A percentile compares a stretch with the other conserved stretches of the same genome.
Evolutionary conservation across 208 protist species (phyloP).

Genomic region (Acanthamoeba triangularis): DNA sequence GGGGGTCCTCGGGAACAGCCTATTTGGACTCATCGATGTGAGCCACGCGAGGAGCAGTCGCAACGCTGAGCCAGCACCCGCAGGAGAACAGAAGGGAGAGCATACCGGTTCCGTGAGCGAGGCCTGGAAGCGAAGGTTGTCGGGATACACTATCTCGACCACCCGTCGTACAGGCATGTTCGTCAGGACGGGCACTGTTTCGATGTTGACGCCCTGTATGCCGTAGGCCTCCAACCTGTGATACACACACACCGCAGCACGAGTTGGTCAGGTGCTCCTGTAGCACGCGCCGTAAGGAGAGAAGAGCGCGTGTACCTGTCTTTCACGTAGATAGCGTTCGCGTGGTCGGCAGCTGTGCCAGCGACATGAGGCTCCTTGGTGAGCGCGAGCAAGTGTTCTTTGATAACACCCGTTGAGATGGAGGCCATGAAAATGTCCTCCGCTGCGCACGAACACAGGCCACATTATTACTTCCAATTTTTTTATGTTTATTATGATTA

Average conservation of each 20-base stretch:
- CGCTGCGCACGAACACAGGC: background rate
- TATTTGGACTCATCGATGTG: background rate
- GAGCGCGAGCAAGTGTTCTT: background rate
- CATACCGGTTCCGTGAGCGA: conserved; percentile 56
- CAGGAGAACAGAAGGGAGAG: background rate
- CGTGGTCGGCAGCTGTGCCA: conserved; percentile 19
- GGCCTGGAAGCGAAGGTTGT: conserved; percentile 57
- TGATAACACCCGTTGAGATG: background rate
- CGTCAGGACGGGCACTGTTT: conserved; percentile 58
- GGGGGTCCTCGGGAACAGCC: conserved; percentile 45
- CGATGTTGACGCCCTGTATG: conserved; percentile 27
- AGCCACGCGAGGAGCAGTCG: background rate
- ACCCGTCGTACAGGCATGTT: conserved; percentile 50
- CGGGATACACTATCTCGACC: conserved; percentile 74
- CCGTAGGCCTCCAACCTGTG: conserved; percentile 12
- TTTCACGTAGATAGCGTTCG: background rate
- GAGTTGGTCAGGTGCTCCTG: too few species aligned
- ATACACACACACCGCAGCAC: background rate
- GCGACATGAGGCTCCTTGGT: conserved; percentile 43
- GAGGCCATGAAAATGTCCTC: conserved; percentile 37
- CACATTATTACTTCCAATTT: background rate
- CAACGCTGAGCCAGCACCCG: too few species aligned
- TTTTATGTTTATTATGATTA: background rate
- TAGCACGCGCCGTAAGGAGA: background rate
- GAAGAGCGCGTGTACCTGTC: background rate